These are phyloP conservation scores for Shiraia bambusicola DNA, from an alignment of 2,329 filamentous ascomycete species.

Conservation along the genomic window DNA sequence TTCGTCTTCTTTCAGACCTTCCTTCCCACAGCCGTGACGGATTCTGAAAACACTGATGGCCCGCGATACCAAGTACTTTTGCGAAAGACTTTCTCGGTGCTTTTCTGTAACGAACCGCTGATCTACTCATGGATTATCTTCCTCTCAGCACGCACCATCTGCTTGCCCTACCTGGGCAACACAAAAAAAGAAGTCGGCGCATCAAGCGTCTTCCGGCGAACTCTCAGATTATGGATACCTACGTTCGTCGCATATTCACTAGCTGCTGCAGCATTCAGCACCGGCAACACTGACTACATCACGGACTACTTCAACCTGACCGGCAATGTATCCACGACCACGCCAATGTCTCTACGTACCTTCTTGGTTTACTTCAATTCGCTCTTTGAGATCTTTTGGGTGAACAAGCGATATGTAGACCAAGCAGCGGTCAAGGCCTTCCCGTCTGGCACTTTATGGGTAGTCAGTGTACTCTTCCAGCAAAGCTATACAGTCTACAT, in stretches of 20 bases:
- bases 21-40: slow-evolving; percentile 41
- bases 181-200: slow-evolving; percentile 29
- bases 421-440: slow-evolving; percentile 45
- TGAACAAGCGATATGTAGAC: slow-evolving; percentile 36
- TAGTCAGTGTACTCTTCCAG: slow-evolving; percentile 44
- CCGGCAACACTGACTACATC: slow-evolving; percentile 29
- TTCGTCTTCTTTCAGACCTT: slow-evolving; percentile 47
- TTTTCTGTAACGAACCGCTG: slow-evolving; percentile 48
- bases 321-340: slow-evolving; percentile 37
- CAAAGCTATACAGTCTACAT: slow-evolving; percentile 48
- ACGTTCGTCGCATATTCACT: slow-evolving; percentile 36
- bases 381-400: slow-evolving; percentile 49
- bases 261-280: slow-evolving; percentile 38
- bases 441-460: slow-evolving; percentile 46
- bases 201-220: slow-evolving; percentile 44
- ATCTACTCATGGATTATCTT: slow-evolving; percentile 47
- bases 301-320: slow-evolving; percentile 37
- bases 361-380: slow-evolving; percentile 46
- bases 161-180: slow-evolving; percentile 41
- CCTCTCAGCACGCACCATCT: slow-evolving; percentile 45
- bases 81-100: slow-evolving; percentile 28
- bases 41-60: slow-evolving; percentile 35
- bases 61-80: slow-evolving; percentile 44
- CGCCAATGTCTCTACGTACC: slow-evolving; percentile 33
- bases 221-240: slow-evolving; percentile 44